Evolutionary conservation across 2,329 filamentous ascomycete genomes (phyloP), one percentile per base, ranked within the genome.

Genomic region (Biscogniauxia mediterranea): DNA sequence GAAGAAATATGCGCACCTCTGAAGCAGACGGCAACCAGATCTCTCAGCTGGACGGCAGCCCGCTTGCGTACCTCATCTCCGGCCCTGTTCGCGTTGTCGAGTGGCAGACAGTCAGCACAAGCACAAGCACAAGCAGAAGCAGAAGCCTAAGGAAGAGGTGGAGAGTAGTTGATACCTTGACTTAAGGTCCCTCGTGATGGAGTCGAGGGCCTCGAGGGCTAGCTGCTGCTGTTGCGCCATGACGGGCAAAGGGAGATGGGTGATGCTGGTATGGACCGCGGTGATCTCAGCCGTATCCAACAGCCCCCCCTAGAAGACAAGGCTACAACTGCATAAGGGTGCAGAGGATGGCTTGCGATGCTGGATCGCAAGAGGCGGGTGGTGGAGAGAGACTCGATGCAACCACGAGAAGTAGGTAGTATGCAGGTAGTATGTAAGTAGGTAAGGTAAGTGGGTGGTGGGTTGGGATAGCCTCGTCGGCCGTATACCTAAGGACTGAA

Each of bases 201-300:
- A 76, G 59, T 87, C 84, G 58, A 86, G 80, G 66, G 79, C 80
- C 74, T 84, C 81, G 60, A 85, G 77, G 68, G 83, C 82, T 71
- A 84, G 76, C 70, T 81, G 79, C 68, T 82, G 69, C 71, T 82
- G 79, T 69, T 83, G 68, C 64, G 75, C 73, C 73, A 77, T 78
- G 65, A 66, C 67, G 68, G 73, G 67, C 67, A 57, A 57, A 42
- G 54, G 55, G 58, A 56, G 54, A 26, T 54, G 52, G 26, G 26
- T 23, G 23, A 23, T 21, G 32, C 7, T 38, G 8, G 32, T 56
- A 42, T 57, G 50, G 28, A 7, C 38, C 19, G 55, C 54, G 46
- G 56, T 60, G 28, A 63, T 64, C 61, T 69, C 68, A 69, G 69
- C 69, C 64, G 71, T 64, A 65, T 68, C 62, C 62, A 66, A 70